Percentiles rank a stretch among this genome's conserved stretches.
These are phyloP conservation scores for Syncephalastrum contaminatum DNA, from an alignment of 371 early-diverging fungal species.

Conservation along the genomic window DNA sequence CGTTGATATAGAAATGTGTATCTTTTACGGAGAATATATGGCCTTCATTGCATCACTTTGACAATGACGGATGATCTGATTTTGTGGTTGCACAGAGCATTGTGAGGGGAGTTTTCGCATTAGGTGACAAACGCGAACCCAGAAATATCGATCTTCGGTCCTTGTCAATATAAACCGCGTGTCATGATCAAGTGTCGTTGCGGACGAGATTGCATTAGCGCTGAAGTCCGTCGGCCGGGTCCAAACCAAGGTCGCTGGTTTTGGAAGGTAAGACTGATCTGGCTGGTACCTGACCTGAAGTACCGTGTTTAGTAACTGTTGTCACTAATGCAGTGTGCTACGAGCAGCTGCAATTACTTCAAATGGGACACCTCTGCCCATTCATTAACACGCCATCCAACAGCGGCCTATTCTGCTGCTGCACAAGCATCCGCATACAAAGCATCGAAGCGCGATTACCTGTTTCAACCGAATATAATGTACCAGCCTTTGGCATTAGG, in stretches of 20 bases:
- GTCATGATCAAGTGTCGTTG: conserved; percentile 7
- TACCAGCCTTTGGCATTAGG: too few relatives aligned
- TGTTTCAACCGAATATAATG: too few relatives aligned
- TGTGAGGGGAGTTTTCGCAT: too few relatives aligned
- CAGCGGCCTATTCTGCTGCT: conserved; percentile 16
- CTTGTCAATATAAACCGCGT: too few relatives aligned
- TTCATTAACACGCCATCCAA: conserved; percentile 18
- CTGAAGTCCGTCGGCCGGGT: conserved; percentile 10
- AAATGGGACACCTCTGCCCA: conserved; percentile 38
- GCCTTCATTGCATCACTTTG: too few relatives aligned
- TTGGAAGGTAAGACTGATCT: conserved; percentile 20
- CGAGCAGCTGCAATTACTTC: conserved; percentile 27
- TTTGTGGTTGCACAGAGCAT: too few relatives aligned
- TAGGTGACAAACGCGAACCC: too few relatives aligned
- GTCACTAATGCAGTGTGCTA: conserved; percentile 24
- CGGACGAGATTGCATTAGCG: conserved; percentile 1
- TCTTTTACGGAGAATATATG: too few relatives aligned
- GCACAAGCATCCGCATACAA: conserved; percentile 1
- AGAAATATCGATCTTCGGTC: too few relatives aligned
- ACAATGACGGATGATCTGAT: too few relatives aligned
- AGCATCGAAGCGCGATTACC: conserved; percentile 1
- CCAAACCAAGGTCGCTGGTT: conserved; percentile 38
- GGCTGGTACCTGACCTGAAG: neutral
- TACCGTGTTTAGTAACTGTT: neutral
- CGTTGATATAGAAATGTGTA: too few relatives aligned